These are phyloP conservation scores for Paramecium primaurelia DNA, from an alignment of 73 alveolate genomes.

Conservation along the genomic window DNA sequence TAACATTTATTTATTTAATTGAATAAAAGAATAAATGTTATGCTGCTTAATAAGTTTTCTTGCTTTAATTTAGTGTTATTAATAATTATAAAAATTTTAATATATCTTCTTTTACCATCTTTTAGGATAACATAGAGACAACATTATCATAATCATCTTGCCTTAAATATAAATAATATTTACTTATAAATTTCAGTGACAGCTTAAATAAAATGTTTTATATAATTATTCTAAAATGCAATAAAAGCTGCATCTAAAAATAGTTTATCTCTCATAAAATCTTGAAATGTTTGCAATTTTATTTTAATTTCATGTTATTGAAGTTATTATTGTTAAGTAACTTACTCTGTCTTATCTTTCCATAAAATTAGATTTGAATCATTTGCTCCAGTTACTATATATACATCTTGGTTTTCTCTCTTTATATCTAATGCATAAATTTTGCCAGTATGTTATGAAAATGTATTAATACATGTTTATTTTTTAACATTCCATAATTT, in stretches of 20 bases:
- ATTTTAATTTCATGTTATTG: slow-evolving; percentile 72
- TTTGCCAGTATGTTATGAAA: slow-evolving; percentile 92
- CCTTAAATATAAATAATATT: slow-evolving; percentile 5
- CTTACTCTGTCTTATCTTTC: slow-evolving; percentile 87
- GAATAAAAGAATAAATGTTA: slow-evolving; percentile 4
- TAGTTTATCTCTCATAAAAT: slow-evolving; percentile 77
- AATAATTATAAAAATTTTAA: not conserved
- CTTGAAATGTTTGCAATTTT: slow-evolving; percentile 82
- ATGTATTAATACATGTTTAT: slow-evolving; percentile 83
- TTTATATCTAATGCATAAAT: slow-evolving; percentile 89
- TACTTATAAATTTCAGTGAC: slow-evolving; percentile 68
- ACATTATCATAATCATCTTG: not conserved
- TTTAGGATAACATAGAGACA: not conserved
- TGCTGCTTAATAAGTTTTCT: not conserved
- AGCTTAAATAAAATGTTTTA: slow-evolving; percentile 76
- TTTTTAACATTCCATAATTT: slow-evolving; percentile 96
- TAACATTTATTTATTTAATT: not conserved
- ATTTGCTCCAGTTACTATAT: slow-evolving; percentile 90
- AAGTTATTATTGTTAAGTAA: slow-evolving; percentile 76
- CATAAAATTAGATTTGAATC: slow-evolving; percentile 90
- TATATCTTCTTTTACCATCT: slow-evolving; percentile 38
- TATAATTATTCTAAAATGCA: slow-evolving; percentile 83
- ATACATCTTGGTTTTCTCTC: slow-evolving; percentile 29
- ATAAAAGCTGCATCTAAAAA: slow-evolving; percentile 88
- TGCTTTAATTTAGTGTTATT: not conserved